Evolutionary conservation across 2,329 filamentous ascomycete genomes (phyloP).

Genomic region (Neocucurbitaria cava): DNA sequence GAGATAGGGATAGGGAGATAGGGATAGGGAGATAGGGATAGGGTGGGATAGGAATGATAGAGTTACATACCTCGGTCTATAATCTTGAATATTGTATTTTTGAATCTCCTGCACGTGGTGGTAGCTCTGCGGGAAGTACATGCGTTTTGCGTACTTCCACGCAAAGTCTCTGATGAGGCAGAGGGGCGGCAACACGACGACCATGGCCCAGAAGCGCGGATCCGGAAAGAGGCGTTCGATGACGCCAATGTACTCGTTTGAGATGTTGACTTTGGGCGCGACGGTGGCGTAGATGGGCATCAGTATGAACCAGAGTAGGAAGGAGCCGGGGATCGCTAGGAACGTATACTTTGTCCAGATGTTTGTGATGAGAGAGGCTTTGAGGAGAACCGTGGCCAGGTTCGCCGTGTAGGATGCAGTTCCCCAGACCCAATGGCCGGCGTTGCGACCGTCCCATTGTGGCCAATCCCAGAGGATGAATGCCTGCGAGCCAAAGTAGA

Average conservation of each 20-base stretch:
- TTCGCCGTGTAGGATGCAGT: conserved; percentile 92
- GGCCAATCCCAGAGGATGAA: conserved; percentile 85
- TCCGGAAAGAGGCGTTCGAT: conserved; percentile 81
- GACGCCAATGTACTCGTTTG: conserved; percentile 83
- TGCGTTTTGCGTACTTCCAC: conserved; percentile 97
- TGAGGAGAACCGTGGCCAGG: conserved; percentile 91
- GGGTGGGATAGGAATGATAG: background rate
- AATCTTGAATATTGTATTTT: conserved; percentile 99
- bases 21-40: background rate
- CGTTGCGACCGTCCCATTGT: conserved; percentile 77
- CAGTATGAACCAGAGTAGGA: conserved; percentile 90
- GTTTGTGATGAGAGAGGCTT: conserved; percentile 92
- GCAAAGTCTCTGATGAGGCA: conserved; percentile 88
- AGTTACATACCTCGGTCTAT: conserved; percentile 86
- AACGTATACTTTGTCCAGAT: conserved; percentile 99
- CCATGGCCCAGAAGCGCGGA: conserved; percentile 91
- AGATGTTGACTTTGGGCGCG: conserved; percentile 82
- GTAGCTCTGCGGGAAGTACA: conserved; percentile 95
- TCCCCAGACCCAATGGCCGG: conserved; percentile 98
- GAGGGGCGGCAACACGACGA: conserved; percentile 76
- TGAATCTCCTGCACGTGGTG: conserved; percentile 99
- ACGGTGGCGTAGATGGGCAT: conserved; percentile 86
- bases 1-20: too few species aligned
- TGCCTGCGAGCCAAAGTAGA: conserved; percentile 84
- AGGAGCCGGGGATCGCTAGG: conserved; percentile 90